Conservation (phyloP, 441 rosid genomes). For the Pelargonium citronellum region DNA sequence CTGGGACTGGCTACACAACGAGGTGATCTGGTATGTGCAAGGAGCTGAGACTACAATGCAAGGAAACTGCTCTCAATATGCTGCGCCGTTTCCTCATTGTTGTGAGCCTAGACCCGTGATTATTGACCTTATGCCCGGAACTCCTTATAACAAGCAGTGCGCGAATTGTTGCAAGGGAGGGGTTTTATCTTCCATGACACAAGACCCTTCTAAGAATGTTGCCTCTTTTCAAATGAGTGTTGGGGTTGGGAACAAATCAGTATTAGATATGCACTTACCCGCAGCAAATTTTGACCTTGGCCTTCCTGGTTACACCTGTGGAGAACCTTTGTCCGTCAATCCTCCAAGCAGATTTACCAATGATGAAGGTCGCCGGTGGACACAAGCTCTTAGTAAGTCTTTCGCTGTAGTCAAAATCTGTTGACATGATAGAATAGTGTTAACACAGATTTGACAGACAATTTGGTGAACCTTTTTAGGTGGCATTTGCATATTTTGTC, state of each 20-base stretch:
- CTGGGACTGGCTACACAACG: slow-evolving; percentile 52
- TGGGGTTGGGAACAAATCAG: slow-evolving; percentile 22
- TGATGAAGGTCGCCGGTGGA: slow-evolving; percentile 61
- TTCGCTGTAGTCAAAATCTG: too few species aligned
- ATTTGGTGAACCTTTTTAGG: too few species aligned
- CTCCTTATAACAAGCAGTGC: slow-evolving; percentile 43
- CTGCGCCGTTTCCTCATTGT: slow-evolving; percentile 51
- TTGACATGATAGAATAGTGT: too few species aligned
- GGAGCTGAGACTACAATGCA: slow-evolving; percentile 84
- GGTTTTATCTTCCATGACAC: slow-evolving; percentile 51
- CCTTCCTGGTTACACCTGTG: slow-evolving; percentile 61
- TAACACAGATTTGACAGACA: too few species aligned
- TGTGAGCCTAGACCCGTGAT: slow-evolving; percentile 60
- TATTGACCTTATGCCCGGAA: slow-evolving; percentile 64
- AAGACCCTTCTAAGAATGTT: slow-evolving; percentile 35
- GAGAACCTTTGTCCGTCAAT: slow-evolving; percentile 29
- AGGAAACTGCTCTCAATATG: slow-evolving; percentile 65
- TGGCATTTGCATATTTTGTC: too few species aligned
- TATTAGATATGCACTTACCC: slow-evolving; percentile 30
- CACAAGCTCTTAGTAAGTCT: slow-evolving; percentile 62
- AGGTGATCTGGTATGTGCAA: slow-evolving; percentile 64
- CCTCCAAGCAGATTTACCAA: slow-evolving; percentile 37
- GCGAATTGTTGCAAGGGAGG: slow-evolving; percentile 78
- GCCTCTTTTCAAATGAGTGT: slow-evolving; percentile 49
- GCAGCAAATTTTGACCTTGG: slow-evolving; percentile 52